Evolutionary conservation across 2,329 filamentous ascomycete species (phyloP), one percentile per base, ranked within the genome.

Genomic region (Cladophialophora exuberans): DNA sequence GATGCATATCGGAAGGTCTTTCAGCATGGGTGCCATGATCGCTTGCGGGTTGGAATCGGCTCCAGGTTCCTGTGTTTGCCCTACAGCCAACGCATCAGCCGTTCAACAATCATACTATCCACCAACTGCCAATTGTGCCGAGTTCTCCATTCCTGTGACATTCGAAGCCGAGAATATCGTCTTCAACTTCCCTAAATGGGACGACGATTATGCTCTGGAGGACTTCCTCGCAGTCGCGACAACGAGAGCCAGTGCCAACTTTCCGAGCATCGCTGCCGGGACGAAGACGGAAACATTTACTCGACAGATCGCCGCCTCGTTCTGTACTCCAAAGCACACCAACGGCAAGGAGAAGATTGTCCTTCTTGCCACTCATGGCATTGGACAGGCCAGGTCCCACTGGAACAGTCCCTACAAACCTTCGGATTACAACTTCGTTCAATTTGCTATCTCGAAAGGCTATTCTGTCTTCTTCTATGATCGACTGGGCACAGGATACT

Each of bases 381-480:
- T 70, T 41, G 66, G 64, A 5, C 67, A 64, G 31, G 64, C 62
- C 43, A 56, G 67, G 35, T 59, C 53, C 44, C 66, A 68, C 50
- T 68, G 65, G 65, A 65, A 66, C 35, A 60, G 61, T 6, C 44
- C 57, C 10, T 67, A 54, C 39, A 44, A 59, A 47, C 64, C 65
- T 11, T 54, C 64, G 4, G 44, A 68, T 23, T 69, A 66, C 56
- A 70, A 65, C 49, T 68, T 66, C 45, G 66, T 67, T 6, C 56
- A 67, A 48, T 62, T 64, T 43, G 65, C 66, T 4, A 54, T 67
- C 5, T 50, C 33, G 7, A 61, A 69, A 57, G 68, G 64, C 6
- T 65, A 65, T 20, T 67, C 64, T n/a, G 63, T 70, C 11, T 70
- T 65, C 54, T 66, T 64, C 54, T 69, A 68, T 38, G 66, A 69